A percentile compares a stretch with the other conserved stretches of the same genome.
Conservation (phyloP, 1,139 yeast genomes). For the Taiozyma sp. region DNA sequence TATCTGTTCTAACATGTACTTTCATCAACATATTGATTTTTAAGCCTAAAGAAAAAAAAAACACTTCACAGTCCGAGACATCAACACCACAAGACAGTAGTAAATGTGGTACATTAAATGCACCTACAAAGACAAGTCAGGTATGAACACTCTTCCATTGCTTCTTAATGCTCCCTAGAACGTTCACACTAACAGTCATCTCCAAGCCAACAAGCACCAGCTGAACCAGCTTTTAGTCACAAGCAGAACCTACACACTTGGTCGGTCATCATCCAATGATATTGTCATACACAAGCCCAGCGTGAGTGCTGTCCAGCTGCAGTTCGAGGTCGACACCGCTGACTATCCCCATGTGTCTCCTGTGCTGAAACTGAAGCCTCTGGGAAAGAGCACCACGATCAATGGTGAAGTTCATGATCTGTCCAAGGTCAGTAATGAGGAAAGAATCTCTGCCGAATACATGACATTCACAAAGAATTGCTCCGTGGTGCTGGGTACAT, state of each 20-base stretch:
- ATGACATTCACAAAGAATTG: constrained; percentile 1
- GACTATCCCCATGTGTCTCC: constrained; percentile 8
- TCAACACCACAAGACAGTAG: not conserved
- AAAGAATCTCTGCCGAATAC: constrained; percentile 2
- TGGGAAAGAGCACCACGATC: constrained; percentile 8
- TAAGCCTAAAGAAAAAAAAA: not conserved
- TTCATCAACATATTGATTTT: not conserved
- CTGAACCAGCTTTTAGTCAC: constrained; percentile 2
- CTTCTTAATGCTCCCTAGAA: not conserved
- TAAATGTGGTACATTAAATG: constrained; percentile 9
- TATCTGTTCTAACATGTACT: not conserved
- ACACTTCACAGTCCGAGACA: not conserved
- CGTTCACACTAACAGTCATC: not conserved
- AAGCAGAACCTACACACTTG: constrained; percentile 5
- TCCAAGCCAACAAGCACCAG: not conserved
- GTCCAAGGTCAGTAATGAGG: constrained; percentile 1
- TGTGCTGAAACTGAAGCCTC: constrained; percentile 3
- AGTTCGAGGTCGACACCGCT: constrained; percentile 5
- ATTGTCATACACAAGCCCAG: constrained; percentile 6
- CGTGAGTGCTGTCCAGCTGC: constrained; percentile 9
- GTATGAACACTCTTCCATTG: not conserved
- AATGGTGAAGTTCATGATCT: constrained; percentile 4
- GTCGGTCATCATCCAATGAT: constrained; percentile 2
- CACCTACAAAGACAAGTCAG: constrained; percentile 2
- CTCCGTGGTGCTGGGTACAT: constrained; percentile 1